Evolutionary conservation across 129 eudicot species (phyloP), one percentile per base, ranked within the genome.

Genomic region (Sambucus nigra): DNA sequence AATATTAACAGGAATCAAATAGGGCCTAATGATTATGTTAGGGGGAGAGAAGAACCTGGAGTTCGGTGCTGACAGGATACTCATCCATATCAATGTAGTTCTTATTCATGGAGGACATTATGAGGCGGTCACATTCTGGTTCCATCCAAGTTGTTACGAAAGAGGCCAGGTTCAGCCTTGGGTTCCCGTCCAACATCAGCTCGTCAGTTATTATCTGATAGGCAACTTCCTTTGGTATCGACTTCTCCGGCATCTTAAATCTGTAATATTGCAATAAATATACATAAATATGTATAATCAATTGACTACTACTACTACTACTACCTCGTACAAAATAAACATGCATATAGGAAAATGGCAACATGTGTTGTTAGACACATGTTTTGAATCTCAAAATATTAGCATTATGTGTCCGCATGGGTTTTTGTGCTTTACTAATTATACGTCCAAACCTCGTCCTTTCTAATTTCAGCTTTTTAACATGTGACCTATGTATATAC

Each of bases 101-200:
- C 66, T 78, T 82, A 54, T 82, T 86, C 21, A 79, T 22, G 15
- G 93, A 73, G 2, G 84, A 73, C 95, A 82, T 86, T 3, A 86
- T 78, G 18, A 86, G 95, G 51, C 81, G 70, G 57, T 86, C 95
- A 18, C 83, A 78, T 60, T 85, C 91, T 0, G 86, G 86, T 67
- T 85, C 95, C 94, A 83, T 84, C 94, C 84, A 84, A 0, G 92
- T 86, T 9, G 87, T 86, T 12, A 78, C 92, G 47, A 81, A 86
- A 0, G 93, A 81, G 3, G 92, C 95, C 61, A 86, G 47, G 20
- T 86, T 81, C 19, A 86, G 66, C 64, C 93, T 73, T 1, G 93
- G 95, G 35, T 86, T 86, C 1, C 95, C 91, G 41, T 86, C 95
- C 47, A 86, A 63, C 95, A 86, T 86, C 47, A 86, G 48, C 77